phyloP scores from a whole-genome alignment of 129 eudicot genomes.

The Saussurea involucrata region DNA sequence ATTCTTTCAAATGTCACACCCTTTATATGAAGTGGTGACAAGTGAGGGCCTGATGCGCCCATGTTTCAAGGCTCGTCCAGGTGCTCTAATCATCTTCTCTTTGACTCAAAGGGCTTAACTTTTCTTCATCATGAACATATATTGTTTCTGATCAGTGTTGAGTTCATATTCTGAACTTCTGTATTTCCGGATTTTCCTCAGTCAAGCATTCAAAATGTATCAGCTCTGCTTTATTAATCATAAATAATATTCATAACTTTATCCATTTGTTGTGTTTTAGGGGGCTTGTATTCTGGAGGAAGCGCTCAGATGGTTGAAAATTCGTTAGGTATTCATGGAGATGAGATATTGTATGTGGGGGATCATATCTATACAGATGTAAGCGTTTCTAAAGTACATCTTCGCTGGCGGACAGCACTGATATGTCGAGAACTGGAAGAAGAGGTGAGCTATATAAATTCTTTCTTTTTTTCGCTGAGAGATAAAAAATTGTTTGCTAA shows the following conservation, averaged over 20 bases:
- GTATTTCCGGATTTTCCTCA: background rate
- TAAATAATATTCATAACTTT: background rate
- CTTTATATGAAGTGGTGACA: slow-evolving; percentile 94
- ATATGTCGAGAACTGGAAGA: slow-evolving; percentile 93
- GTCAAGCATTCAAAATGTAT: background rate
- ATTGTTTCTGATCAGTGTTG: background rate
- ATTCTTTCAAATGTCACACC: slow-evolving; percentile 94
- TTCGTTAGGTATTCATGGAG: slow-evolving; percentile 83
- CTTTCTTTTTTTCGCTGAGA: background rate
- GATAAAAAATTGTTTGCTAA: slow-evolving; percentile 11
- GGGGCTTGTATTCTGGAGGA: slow-evolving; percentile 96
- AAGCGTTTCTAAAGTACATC: slow-evolving; percentile 89
- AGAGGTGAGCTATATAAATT: slow-evolving; percentile 52
- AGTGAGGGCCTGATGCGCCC: slow-evolving; percentile 95
- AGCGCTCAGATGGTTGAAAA: slow-evolving; percentile 98
- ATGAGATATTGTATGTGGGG: slow-evolving; percentile 92
- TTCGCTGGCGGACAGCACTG: slow-evolving; percentile 94
- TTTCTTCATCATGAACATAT: background rate
- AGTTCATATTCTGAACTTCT: slow-evolving; percentile 5
- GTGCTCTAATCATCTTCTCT: slow-evolving; percentile 24
- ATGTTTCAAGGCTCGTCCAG: slow-evolving; percentile 82
- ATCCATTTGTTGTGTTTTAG: slow-evolving; percentile 31
- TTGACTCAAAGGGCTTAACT: background rate
- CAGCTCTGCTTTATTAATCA: background rate
- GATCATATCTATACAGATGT: slow-evolving; percentile 97